A percentile compares a stretch with the other conserved stretches of the same genome.
phyloP scores from a whole-genome alignment of 148 eudicot species.

The Suaeda aralocaspica region DNA sequence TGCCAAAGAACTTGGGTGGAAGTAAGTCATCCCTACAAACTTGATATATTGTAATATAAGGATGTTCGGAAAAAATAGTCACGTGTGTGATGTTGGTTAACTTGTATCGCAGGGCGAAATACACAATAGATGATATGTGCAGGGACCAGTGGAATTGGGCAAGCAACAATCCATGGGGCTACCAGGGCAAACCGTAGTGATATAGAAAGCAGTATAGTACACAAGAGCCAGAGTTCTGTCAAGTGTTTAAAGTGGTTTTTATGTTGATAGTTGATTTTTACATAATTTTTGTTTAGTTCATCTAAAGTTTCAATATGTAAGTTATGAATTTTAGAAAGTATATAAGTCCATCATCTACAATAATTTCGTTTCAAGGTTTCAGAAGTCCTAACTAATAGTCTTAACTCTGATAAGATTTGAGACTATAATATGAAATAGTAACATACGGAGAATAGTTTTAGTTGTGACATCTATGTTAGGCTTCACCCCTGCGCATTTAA shows the following conservation, averaged over 20 bases:
- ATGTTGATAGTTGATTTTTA: neutral
- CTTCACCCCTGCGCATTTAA: too few relatives aligned
- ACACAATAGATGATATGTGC: constrained; percentile 80
- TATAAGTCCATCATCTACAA: neutral
- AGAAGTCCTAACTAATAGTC: too few relatives aligned
- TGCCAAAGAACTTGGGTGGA: constrained; percentile 81
- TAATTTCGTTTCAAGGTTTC: neutral
- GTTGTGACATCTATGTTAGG: too few relatives aligned
- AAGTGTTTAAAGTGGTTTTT: constrained; percentile 15
- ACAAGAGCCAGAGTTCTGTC: too few relatives aligned
- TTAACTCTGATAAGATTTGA: too few relatives aligned
- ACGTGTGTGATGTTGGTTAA: neutral
- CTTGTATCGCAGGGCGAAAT: constrained; percentile 56
- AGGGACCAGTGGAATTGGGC: constrained; percentile 97
- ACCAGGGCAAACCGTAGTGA: constrained; percentile 35
- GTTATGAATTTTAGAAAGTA: neutral
- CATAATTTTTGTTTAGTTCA: neutral
- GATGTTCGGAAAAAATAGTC: neutral
- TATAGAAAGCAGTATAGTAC: too few relatives aligned
- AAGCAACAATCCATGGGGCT: constrained; percentile 71
- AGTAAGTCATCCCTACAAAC: constrained; percentile 37
- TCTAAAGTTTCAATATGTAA: neutral
- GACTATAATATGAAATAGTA: too few relatives aligned
- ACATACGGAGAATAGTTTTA: too few relatives aligned
- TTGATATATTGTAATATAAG: neutral